Percentiles rank a stretch among this genome's conserved stretches.
Conservation (phyloP, 192 early-diverging fungal species). For the Entomortierella parvispora region DNA sequence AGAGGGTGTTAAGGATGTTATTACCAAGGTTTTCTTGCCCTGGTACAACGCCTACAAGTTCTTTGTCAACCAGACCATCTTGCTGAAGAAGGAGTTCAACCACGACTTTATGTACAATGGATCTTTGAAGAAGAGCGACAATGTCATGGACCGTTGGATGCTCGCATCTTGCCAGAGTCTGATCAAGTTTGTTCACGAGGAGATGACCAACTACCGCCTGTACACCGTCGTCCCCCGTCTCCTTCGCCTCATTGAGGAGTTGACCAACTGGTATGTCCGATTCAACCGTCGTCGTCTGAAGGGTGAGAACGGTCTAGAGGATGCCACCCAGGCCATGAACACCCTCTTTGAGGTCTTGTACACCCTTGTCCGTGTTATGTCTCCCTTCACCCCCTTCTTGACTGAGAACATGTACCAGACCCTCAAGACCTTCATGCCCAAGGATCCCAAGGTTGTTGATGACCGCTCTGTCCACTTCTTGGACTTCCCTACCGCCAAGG, state of each 20-base stretch:
- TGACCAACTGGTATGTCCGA: constrained; percentile 99
- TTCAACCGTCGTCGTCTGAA: constrained; percentile 98
- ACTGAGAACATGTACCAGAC: constrained; percentile 98
- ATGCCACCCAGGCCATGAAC: constrained; percentile 88
- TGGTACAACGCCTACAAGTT: constrained; percentile 99
- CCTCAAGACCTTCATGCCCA: constrained; percentile 79
- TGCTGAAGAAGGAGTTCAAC: constrained; percentile 88
- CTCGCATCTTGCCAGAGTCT: constrained; percentile 94
- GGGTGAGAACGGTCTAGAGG: constrained; percentile 91
- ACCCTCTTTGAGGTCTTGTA: constrained; percentile 96
- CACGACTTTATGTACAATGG: constrained; percentile 87
- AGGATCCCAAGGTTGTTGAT: constrained; percentile 68
- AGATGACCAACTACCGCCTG: constrained; percentile 95
- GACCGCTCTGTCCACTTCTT: constrained; percentile 94
- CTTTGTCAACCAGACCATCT: constrained; percentile 89
- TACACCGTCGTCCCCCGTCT: constrained; percentile 98
- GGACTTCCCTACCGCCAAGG: constrained; percentile 90
- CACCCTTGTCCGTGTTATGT: constrained; percentile 91
- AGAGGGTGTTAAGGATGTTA: constrained; percentile 95
- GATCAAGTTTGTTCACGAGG: constrained; percentile 91
- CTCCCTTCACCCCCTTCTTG: constrained; percentile 97
- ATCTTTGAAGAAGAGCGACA: constrained; percentile 72
- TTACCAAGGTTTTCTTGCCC: constrained; percentile 94
- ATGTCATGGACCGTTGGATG: constrained; percentile 99
- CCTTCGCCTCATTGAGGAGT: constrained; percentile 87